Base-by-base conservation (phyloP, 2,329 filamentous ascomycete genomes). In the Thermomyces lanuginosus region DNA sequence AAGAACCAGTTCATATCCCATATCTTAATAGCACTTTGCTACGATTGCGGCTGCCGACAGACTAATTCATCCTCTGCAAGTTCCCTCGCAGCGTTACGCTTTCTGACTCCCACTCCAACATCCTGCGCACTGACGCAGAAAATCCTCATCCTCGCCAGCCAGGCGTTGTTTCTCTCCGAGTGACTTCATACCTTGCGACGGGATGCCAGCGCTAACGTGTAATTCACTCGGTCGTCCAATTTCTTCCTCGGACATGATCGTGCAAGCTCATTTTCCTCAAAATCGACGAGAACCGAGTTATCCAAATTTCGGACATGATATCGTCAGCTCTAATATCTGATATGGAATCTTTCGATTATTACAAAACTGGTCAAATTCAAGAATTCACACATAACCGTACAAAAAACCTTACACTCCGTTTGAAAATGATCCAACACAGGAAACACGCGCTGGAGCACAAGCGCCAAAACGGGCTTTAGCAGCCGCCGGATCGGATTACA, bases 281-380 rank as follows among this genome's bases (percentile, higher is more conserved):
- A 56, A 2, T 48, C 36, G 11, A 6, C 39, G 23, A 60, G 56
- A 6, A 60, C 46, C 0, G 51, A 51, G 23, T 60, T 44, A 26
- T 61, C 54, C 0, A 28, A 21, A 59, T 53, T 5, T 46, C 46
- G 16, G 61, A 47, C 48, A 64, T 56, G 19, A 64, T 56, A 24
- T 64, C 64, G 31, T 60, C 53, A 2, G 55, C 51, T 33, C 58
- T 61, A 16, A 64, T 58, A 37, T 56, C 53, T 57, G 23, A 28
- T 23, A 27, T 19, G 17, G 4, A 15, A 13, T 29, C 21, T 25
- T 39, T 35, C 34, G 31, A 30, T 17, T 32, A 18, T 27, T 27
- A 27, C 2, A 26, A 32, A 22, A 21, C 14, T n/a, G 20, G 8
- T 16, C 15, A 13, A 31, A 5, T 20, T 28, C 21, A 19, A 21